Percentiles rank a stretch among this genome's conserved stretches.
Evolutionary conservation across 2,329 filamentous ascomycete species (phyloP).

Genomic region (Botrytis cinerea): DNA sequence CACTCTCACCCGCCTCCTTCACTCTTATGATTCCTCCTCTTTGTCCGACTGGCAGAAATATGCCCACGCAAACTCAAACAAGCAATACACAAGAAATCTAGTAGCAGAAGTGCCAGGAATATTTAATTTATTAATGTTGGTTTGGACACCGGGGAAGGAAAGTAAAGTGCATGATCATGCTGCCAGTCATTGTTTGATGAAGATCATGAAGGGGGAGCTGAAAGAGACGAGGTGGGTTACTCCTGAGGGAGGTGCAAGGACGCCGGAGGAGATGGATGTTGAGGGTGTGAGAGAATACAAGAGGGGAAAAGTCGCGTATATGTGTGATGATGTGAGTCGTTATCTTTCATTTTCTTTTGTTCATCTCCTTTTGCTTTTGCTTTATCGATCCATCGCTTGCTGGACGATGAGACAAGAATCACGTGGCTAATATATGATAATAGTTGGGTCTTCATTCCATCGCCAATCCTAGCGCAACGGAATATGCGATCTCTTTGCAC

Average conservation of each 20-base stretch:
- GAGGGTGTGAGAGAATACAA: conserved; percentile 60
- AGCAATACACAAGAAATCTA: conserved; percentile 82
- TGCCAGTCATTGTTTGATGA: conserved; percentile 92
- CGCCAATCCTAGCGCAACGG: conserved; percentile 68
- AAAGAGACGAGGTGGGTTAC: conserved; percentile 72
- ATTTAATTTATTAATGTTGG: conserved; percentile 69
- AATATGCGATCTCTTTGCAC: conserved; percentile 84
- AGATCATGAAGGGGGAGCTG: conserved; percentile 74
- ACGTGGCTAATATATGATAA: neutral
- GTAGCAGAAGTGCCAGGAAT: conserved; percentile 83
- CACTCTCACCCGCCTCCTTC: conserved; percentile 29
- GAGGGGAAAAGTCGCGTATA: conserved; percentile 80
- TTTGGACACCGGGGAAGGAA: conserved; percentile 83
- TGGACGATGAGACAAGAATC: neutral
- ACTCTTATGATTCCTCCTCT: conserved; percentile 32
- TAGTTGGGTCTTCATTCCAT: conserved; percentile 80
- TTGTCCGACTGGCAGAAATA: conserved; percentile 67
- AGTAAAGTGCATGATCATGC: conserved; percentile 88
- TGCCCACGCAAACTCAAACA: conserved; percentile 66
- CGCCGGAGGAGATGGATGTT: conserved; percentile 30
- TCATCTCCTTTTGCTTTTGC: neutral
- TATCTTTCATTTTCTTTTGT: neutral
- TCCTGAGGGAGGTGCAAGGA: conserved; percentile 34
- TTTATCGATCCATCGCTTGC: neutral
- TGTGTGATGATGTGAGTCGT: conserved; percentile 67